Evolutionary conservation across 768 basidiomycete genomes (phyloP).

Genomic region (Podaxis mareebaensis): DNA sequence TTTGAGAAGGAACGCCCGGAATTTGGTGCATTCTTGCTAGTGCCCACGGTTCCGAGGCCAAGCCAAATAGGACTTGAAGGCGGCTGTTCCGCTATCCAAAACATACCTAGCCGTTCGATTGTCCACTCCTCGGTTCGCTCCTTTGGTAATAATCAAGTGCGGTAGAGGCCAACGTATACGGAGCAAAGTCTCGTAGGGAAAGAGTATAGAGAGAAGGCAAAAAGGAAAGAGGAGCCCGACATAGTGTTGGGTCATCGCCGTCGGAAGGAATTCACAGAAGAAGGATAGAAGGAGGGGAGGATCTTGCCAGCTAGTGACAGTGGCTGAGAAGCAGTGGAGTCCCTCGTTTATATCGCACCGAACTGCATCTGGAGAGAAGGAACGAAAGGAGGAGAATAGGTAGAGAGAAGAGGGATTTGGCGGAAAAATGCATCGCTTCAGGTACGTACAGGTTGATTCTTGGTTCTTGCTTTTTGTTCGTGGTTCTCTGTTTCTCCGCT

Average conservation of each 20-base stretch:
- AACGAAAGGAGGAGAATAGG: neutral
- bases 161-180: slow-evolving; percentile 2
- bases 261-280: slow-evolving; percentile 8
- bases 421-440: slow-evolving; percentile 12
- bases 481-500: neutral
- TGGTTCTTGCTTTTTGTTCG: neutral
- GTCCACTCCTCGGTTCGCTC: neutral
- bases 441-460: slow-evolving; percentile 4
- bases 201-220: neutral
- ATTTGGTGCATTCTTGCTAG: neutral
- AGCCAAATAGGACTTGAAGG: neutral
- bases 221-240: slow-evolving; percentile 14
- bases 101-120: neutral
- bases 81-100: neutral
- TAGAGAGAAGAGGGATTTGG: neutral
- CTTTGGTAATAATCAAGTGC: neutral
- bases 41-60: neutral
- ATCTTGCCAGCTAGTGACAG: neutral
- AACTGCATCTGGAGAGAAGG: neutral
- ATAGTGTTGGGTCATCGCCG: neutral
- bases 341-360: neutral
- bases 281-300: slow-evolving; percentile 7
- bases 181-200: neutral
- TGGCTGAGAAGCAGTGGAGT: slow-evolving; percentile 13
- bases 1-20: neutral